Evolutionary conservation across 805 yeast genomes (phyloP).

Genomic region (Wickerhamomyces queroliae): DNA sequence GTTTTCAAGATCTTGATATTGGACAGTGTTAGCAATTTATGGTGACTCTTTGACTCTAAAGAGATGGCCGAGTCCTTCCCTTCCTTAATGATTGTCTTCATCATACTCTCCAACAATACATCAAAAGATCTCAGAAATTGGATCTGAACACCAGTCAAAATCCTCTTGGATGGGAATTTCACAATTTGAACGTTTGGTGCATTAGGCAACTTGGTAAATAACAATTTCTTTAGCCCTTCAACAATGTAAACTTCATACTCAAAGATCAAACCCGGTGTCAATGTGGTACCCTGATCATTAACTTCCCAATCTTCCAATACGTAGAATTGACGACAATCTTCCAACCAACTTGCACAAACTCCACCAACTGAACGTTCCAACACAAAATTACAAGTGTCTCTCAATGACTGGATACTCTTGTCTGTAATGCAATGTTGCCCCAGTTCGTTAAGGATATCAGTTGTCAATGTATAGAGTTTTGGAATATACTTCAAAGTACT

Average conservation of each 20-base stretch:
- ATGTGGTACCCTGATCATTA: slow-evolving; percentile 29
- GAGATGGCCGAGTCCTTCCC: slow-evolving; percentile 18
- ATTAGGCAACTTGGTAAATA: slow-evolving; percentile 29
- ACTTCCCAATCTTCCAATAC: slow-evolving; percentile 35
- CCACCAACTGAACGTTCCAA: slow-evolving; percentile 40
- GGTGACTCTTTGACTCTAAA: slow-evolving; percentile 31
- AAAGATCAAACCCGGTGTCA: slow-evolving; percentile 29
- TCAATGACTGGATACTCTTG: slow-evolving; percentile 29
- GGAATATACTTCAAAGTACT: slow-evolving; percentile 50
- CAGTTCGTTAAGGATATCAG: slow-evolving; percentile 34
- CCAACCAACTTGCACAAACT: slow-evolving; percentile 43
- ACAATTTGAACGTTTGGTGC: slow-evolving; percentile 30
- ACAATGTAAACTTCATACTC: slow-evolving; percentile 28
- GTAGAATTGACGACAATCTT: slow-evolving; percentile 39
- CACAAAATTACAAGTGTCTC: slow-evolving; percentile 29
- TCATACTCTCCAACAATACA: slow-evolving; percentile 35
- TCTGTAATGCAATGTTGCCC: slow-evolving; percentile 38
- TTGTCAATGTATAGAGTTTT: slow-evolving; percentile 36
- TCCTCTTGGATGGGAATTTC: slow-evolving; percentile 29
- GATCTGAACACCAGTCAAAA: slow-evolving; percentile 31
- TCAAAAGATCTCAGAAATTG: slow-evolving; percentile 41
- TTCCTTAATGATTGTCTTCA: slow-evolving; percentile 34
- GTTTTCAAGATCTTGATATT: slow-evolving; percentile 45
- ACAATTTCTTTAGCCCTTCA: slow-evolving; percentile 25
- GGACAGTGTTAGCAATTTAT: slow-evolving; percentile 45